Evolutionary conservation across 805 yeast genomes (phyloP).

Genomic region (Wickerhamiella slavikovae): DNA sequence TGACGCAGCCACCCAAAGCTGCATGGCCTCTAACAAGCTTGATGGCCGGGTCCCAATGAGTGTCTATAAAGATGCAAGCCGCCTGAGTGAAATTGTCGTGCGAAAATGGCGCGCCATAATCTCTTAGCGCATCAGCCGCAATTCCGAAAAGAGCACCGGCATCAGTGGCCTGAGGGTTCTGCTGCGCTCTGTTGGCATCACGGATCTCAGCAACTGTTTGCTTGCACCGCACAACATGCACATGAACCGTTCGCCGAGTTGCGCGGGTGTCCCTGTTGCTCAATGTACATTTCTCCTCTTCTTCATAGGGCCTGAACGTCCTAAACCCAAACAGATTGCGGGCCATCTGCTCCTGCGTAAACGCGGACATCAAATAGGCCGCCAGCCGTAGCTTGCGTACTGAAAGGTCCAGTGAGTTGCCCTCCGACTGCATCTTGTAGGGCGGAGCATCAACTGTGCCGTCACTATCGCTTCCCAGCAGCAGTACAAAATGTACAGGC

Average conservation of each 20-base stretch:
- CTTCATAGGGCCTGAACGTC: conserved; percentile 57
- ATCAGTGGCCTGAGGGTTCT: conserved; percentile 48
- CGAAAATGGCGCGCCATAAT: conserved; percentile 34
- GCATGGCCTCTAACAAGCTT: conserved; percentile 67
- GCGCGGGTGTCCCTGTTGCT: conserved; percentile 24
- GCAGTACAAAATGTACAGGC: conserved; percentile 61
- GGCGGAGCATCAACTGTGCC: conserved; percentile 49
- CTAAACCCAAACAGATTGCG: conserved; percentile 60
- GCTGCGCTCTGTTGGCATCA: conserved; percentile 72
- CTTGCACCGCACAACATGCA: conserved; percentile 56
- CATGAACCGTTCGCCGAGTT: conserved; percentile 39
- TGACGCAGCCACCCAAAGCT: conserved; percentile 79
- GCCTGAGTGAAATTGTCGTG: conserved; percentile 38
- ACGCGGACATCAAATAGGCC: conserved; percentile 78
- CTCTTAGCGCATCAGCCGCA: conserved; percentile 51
- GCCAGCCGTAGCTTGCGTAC: conserved; percentile 57
- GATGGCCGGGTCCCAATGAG: conserved; percentile 51
- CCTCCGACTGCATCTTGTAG: conserved; percentile 24
- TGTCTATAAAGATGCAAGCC: conserved; percentile 68
- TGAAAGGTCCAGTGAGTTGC: conserved; percentile 50
- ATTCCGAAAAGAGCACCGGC: conserved; percentile 60
- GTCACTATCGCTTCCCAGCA: conserved; percentile 60
- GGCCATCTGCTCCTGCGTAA: conserved; percentile 75
- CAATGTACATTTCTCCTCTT: conserved; percentile 31
- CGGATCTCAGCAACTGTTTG: conserved; percentile 51